Evolutionary conservation across 352 stramenopile genomes (phyloP).

Genomic region (Phytophthora fragariaefolia): DNA sequence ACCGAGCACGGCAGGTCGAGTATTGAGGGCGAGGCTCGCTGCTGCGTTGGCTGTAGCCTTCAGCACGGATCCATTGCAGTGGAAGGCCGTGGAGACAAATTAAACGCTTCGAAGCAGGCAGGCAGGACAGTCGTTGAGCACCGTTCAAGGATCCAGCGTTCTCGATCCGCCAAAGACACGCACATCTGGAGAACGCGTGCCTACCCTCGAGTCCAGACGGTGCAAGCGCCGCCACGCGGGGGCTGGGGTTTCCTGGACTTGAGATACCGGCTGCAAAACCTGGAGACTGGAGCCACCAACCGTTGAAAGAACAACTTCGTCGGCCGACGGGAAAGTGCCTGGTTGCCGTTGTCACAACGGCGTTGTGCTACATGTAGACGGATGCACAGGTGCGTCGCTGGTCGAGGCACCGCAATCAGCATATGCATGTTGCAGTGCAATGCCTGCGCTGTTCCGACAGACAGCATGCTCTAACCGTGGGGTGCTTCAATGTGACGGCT

Average conservation of each 20-base stretch:
- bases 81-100: too few relatives aligned
- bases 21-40: too few relatives aligned
- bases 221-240: neutral
- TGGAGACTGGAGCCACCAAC: neutral
- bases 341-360: neutral
- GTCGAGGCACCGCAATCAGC: neutral
- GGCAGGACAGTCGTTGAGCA: too few relatives aligned
- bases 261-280: neutral
- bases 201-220: conserved; percentile 11
- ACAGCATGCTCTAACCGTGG: neutral
- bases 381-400: neutral
- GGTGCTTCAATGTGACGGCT: neutral
- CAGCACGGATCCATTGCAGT: too few relatives aligned
- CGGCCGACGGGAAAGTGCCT: neutral
- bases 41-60: too few relatives aligned
- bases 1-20: too few relatives aligned
- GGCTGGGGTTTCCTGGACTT: conserved; percentile 8
- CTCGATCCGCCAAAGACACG: conserved; percentile 15
- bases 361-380: too few relatives aligned
- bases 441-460: neutral
- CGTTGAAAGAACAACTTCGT: neutral
- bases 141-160: conserved; percentile 15
- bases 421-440: too few relatives aligned
- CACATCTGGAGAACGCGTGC: conserved; percentile 17
- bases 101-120: too few relatives aligned